A percentile compares a stretch with the other conserved stretches of the same genome.
These are phyloP conservation scores for Botrytis galanthina DNA, from an alignment of 2,329 filamentous ascomycete genomes.

Conservation along the genomic window DNA sequence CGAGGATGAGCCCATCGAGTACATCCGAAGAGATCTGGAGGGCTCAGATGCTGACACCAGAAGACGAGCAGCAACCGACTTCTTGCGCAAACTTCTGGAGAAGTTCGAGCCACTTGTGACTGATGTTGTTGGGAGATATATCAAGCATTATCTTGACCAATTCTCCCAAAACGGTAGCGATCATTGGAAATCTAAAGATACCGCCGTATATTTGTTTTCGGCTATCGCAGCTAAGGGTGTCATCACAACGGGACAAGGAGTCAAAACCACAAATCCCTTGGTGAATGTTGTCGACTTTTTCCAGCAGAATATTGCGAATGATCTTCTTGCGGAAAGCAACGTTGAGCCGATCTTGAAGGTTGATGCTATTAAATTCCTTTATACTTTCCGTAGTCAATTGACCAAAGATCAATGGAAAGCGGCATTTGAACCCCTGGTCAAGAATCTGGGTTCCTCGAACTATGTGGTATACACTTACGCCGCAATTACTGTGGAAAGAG, in stretches of 20 bases:
- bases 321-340: constrained; percentile 68
- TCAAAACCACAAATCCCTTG: constrained; percentile 82
- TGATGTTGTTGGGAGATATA: constrained; percentile 80
- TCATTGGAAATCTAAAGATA: constrained; percentile 98
- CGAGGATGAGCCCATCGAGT: constrained; percentile 98
- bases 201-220: constrained; percentile 93
- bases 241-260: constrained; percentile 82
- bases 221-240: constrained; percentile 90
- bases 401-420: constrained; percentile 89
- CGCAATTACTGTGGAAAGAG: constrained; percentile 92
- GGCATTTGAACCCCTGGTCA: constrained; percentile 84
- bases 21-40: constrained; percentile 91
- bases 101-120: constrained; percentile 86
- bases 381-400: constrained; percentile 93
- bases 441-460: constrained; percentile 84
- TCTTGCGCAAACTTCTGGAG: constrained; percentile 82
- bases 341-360: constrained; percentile 89
- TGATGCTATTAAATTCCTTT: constrained; percentile 96
- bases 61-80: constrained; percentile 89
- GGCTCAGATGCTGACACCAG: constrained; percentile 95
- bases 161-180: constrained; percentile 64
- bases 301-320: constrained; percentile 85
- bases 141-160: constrained; percentile 75
- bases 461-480: constrained; percentile 98
- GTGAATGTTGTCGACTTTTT: constrained; percentile 95